A percentile compares a stretch with the other conserved stretches of the same genome.
phyloP scores from a whole-genome alignment of 768 basidiomycete genomes.

The Flagelloscypha sp. region DNA sequence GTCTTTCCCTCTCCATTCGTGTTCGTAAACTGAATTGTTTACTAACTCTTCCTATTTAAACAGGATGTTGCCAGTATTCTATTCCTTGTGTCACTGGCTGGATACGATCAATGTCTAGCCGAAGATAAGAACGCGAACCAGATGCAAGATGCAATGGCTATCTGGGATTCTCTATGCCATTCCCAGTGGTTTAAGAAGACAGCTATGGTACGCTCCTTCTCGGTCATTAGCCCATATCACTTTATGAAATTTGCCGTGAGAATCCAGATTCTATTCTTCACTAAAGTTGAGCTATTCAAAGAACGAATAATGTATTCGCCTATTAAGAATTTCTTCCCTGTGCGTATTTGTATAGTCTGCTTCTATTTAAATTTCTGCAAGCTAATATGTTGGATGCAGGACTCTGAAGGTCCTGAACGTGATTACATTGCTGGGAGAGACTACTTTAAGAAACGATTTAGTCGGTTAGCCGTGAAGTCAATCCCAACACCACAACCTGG shows the following conservation, averaged over 20 bases:
- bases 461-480: slow-evolving; percentile 73
- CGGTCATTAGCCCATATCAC: too few relatives aligned
- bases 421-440: slow-evolving; percentile 73
- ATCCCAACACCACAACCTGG: slow-evolving; percentile 76
- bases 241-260: slow-evolving; percentile 1
- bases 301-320: slow-evolving; percentile 74
- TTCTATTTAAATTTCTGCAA: slow-evolving; percentile 2
- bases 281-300: slow-evolving; percentile 91
- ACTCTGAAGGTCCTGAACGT: slow-evolving; percentile 72
- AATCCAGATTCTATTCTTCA: slow-evolving; percentile 92
- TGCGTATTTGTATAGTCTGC: slow-evolving; percentile 19
- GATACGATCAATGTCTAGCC: slow-evolving; percentile 90
- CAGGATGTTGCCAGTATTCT: slow-evolving; percentile 90
- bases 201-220: slow-evolving; percentile 63
- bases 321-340: slow-evolving; percentile 86
- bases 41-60: too few relatives aligned
- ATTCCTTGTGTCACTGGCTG: slow-evolving; percentile 85
- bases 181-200: slow-evolving; percentile 96
- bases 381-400: slow-evolving; percentile 33
- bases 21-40: too few relatives aligned
- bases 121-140: slow-evolving; percentile 94
- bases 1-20: too few relatives aligned
- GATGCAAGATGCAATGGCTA: slow-evolving; percentile 99
- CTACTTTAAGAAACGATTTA: slow-evolving; percentile 86
- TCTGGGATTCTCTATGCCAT: slow-evolving; percentile 97